Base-by-base conservation (phyloP, 495 filamentous ascomycete genomes). In the Talaromyces borbonicus region DNA sequence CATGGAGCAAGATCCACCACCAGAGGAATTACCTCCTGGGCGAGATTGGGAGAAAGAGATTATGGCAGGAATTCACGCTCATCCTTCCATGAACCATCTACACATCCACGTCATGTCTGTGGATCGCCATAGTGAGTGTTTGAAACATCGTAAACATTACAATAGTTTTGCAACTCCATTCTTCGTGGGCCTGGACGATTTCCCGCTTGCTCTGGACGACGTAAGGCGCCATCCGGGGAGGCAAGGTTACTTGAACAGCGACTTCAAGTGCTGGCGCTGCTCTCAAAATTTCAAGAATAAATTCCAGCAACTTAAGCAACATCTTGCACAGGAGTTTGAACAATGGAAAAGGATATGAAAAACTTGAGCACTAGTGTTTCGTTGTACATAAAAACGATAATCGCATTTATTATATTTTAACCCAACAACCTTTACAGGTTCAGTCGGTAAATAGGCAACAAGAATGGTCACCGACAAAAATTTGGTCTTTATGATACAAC, bases 131-230 rank as follows among this genome's bases (percentile, higher is more conserved):
- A 85, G 80, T 35, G 74, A 80, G 25, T 72, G 68, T 20, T 51
- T 95, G 56, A 86, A 84, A 64, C 80, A 89, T 56, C 67, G 76
- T 45, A 93, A 89, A 57, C 92, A 98, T 67, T 97, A 96, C 64
- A 90, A 89, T 57, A 87, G 80, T 52, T 96, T 98, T 63, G 73
- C 79, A 16, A 95, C 88, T 26, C 71, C 73, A n/a, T 98, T 98
- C 58, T 81, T 98, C 20, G 73, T 96, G 2, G 67, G 72, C 18
- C 51, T 97, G n/a, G 81, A 79, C 15, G 85, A 86, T 42, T 90
- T 94, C 44, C 92, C 92, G 12, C 63, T 96, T 27, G 70, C 68
- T 0, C 39, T 63, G 36, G 70, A 80, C 36, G 85, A 89, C 58
- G 51, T 52, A 42, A 67, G 84, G 31, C 65, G 80, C 47, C 58